phyloP scores from a whole-genome alignment of 176 grass and related monocot genomes.

The Dendrocalamus sinicus region DNA sequence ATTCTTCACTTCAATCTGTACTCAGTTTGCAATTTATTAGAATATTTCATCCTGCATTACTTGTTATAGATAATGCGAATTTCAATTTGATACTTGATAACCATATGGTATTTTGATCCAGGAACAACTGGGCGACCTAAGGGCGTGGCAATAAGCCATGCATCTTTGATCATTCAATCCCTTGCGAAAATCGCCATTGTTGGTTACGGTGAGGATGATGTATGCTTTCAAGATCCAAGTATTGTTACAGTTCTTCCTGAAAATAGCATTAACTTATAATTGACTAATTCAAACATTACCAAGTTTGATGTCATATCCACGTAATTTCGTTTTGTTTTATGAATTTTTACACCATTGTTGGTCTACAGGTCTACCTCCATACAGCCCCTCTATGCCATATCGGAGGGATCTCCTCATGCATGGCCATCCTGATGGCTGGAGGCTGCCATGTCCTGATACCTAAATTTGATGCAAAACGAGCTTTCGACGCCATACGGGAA shows the following conservation, averaged over 20 bases:
- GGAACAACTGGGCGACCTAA: conserved; percentile 86
- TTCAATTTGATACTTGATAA: neutral
- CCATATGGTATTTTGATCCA: conserved; percentile 16
- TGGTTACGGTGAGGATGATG: conserved; percentile 87
- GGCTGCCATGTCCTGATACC: conserved; percentile 71
- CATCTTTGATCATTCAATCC: conserved; percentile 84
- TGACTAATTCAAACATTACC: neutral
- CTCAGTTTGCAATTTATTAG: neutral
- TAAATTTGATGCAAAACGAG: conserved; percentile 72
- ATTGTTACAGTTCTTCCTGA: conserved; percentile 1
- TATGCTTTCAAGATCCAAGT: conserved; percentile 64
- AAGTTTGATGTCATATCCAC: neutral
- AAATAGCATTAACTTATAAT: neutral
- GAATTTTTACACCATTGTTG: neutral
- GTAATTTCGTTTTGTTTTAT: neutral
- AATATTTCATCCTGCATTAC: neutral
- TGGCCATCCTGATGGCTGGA: conserved; percentile 73
- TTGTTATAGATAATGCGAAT: neutral
- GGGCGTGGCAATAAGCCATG: conserved; percentile 79
- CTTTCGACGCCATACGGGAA: conserved; percentile 52
- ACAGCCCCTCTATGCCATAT: conserved; percentile 83
- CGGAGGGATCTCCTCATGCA: conserved; percentile 87
- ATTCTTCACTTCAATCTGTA: neutral
- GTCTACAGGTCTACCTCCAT: conserved; percentile 77
- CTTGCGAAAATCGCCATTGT: conserved; percentile 85